Conservation (phyloP, 2,329 filamentous ascomycete species). For the Sarocladiaceae sp. region DNA sequence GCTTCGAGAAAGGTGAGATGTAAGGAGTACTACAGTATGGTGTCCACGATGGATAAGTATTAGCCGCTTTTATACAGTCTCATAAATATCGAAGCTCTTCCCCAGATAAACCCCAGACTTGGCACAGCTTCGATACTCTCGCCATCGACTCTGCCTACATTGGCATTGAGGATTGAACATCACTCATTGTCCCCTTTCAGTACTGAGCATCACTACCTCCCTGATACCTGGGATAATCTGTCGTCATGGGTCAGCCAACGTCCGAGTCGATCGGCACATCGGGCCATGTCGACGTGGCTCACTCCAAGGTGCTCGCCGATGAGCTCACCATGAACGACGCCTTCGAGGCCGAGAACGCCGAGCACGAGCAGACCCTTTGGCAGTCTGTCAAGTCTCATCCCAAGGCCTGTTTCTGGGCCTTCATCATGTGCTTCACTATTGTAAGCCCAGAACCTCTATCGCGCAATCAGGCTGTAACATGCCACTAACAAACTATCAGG, state of each 20-base stretch:
- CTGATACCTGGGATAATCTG: too few species aligned
- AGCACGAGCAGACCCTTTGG: slow-evolving; percentile 35
- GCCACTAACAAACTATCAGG: slow-evolving; percentile 20
- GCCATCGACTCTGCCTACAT: too few species aligned
- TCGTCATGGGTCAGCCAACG: slow-evolving; percentile 7
- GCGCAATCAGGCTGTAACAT: not conserved
- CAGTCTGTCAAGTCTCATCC: slow-evolving; percentile 34
- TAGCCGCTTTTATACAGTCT: too few species aligned
- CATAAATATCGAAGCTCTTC: not conserved
- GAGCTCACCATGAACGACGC: slow-evolving; percentile 34
- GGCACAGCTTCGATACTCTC: too few species aligned
- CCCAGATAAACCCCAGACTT: too few species aligned
- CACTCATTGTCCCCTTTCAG: too few species aligned
- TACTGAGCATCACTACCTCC: too few species aligned
- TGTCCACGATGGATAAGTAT: too few species aligned
- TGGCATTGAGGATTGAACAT: too few species aligned
- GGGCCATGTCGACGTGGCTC: slow-evolving; percentile 21
- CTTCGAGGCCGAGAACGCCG: slow-evolving; percentile 36
- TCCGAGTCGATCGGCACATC: not conserved
- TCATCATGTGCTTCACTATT: slow-evolving; percentile 45
- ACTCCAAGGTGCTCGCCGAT: slow-evolving; percentile 30
- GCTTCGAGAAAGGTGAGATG: too few species aligned
- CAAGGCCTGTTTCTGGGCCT: slow-evolving; percentile 41
- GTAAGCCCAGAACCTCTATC: slow-evolving; percentile 25
- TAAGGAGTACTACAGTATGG: too few species aligned